Evolutionary conservation across 2,329 filamentous ascomycete species (phyloP).

Genomic region (Trichoderma harzianum): DNA sequence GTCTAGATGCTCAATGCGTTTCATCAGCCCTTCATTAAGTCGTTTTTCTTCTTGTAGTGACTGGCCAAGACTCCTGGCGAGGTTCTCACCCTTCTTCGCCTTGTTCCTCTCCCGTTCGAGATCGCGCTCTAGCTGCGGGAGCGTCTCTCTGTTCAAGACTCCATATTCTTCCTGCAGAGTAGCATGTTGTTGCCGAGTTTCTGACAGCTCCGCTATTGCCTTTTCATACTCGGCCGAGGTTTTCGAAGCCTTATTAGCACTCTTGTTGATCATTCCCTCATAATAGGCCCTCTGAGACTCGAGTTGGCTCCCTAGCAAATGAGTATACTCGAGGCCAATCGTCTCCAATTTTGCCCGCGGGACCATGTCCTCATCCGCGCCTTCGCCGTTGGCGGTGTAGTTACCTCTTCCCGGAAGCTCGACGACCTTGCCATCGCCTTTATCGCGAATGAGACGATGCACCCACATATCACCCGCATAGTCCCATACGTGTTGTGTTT

Average conservation of each 20-base stretch:
- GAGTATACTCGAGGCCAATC: conserved; percentile 91
- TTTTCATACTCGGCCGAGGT: conserved; percentile 65
- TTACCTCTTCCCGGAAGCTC: conserved; percentile 67
- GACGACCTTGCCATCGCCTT: conserved; percentile 86
- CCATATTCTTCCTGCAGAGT: conserved; percentile 47
- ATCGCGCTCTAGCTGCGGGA: conserved; percentile 70
- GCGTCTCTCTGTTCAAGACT: conserved; percentile 50
- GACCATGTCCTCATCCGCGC: conserved; percentile 60
- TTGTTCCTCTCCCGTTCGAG: conserved; percentile 65
- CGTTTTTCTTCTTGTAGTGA: conserved; percentile 83
- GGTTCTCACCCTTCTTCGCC: conserved; percentile 67
- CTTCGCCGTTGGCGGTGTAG: conserved; percentile 22
- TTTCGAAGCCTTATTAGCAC: conserved; percentile 81
- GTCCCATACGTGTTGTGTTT: conserved; percentile 96
- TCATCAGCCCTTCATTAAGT: conserved; percentile 75
- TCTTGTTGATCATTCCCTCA: conserved; percentile 85
- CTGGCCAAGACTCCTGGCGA: conserved; percentile 72
- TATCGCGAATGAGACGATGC: conserved; percentile 89
- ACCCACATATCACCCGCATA: conserved; percentile 96
- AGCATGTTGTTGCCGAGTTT: conserved; percentile 48
- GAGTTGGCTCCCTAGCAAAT: conserved; percentile 86
- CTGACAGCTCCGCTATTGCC: conserved; percentile 50
- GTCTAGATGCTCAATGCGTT: conserved; percentile 73
- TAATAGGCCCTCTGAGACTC: conserved; percentile 93
- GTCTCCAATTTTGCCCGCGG: conserved; percentile 67